Percentiles rank a stretch among this genome's conserved stretches.
phyloP scores from a whole-genome alignment of 768 basidiomycete species.

The Auricularia cornea region DNA sequence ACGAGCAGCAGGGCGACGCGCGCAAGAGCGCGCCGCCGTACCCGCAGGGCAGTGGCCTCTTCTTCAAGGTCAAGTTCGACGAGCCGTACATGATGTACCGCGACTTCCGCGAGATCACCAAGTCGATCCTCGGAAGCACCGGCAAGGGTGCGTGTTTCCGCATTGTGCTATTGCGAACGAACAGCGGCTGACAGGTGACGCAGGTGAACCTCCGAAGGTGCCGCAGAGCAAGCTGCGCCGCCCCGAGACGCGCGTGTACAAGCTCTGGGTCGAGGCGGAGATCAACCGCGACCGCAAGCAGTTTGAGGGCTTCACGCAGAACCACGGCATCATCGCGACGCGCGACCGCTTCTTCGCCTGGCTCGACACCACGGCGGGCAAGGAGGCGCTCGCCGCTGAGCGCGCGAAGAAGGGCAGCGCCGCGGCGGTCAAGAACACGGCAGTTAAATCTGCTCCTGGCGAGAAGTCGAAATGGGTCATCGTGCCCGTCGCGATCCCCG shows the following conservation, averaged over 20 bases:
- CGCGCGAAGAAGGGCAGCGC: conserved; percentile 20
- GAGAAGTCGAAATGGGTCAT: conserved; percentile 42
- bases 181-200: too few species aligned
- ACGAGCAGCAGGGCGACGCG: conserved; percentile 20
- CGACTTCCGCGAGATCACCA: conserved; percentile 93
- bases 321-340: conserved; percentile 78
- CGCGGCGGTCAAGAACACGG: conserved; percentile 10
- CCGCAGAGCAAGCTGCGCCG: conserved; percentile 64
- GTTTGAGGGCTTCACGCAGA: conserved; percentile 58
- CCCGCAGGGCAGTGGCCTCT: conserved; percentile 72
- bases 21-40: conserved; percentile 46
- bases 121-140: conserved; percentile 42
- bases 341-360: conserved; percentile 73
- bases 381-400: conserved; percentile 22
- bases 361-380: conserved; percentile 43
- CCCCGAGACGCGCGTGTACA: conserved; percentile 70
- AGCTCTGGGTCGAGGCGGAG: conserved; percentile 74
- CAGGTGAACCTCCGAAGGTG: conserved; percentile 28
- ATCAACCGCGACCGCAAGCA: conserved; percentile 49
- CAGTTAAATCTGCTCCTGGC: conserved; percentile 4
- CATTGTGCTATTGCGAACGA: conserved; percentile 20
- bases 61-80: conserved; percentile 99
- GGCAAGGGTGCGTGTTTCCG: neutral
- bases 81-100: conserved; percentile 99
- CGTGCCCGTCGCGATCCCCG: conserved; percentile 83